Evolutionary conservation across 768 basidiomycete species (phyloP), one percentile per base, ranked within the genome.

Genomic region (Suillus paluster): DNA sequence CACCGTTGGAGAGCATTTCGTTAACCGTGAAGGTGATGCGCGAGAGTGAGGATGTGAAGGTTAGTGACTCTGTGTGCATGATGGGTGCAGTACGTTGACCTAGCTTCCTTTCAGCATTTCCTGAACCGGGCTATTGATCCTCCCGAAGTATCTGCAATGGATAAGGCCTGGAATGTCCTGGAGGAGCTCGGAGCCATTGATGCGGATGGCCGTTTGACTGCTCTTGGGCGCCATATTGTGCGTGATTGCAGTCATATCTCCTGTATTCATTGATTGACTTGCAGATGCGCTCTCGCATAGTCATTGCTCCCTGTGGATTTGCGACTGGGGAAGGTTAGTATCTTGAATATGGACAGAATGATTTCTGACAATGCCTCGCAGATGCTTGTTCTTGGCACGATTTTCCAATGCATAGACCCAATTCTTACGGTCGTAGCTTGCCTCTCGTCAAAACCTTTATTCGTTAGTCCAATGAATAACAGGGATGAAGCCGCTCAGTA

Each of bases 371-470:
- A 42, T 36, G 33, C 19, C 34, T 4, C 45, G n/a, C 62, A 92
- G 91, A 96, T 98, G 91, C 84, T 98, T 25, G 84, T 97, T 8
- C 79, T 97, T 0, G 94, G 86, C 0, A 84, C 88, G 6, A 83
- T 96, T 50, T 95, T 98, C 78, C 84, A 84, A 66, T 96, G 94
- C 66, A 76, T 97, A 10, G 88, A 86, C 58, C 92, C 94, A 2
- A 81, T 93, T 14, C 79, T 96, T 34, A 94, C 92, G 2, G 84
- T 96, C 38, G 90, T 88, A 0, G 94, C 95, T 19, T 81, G 86
- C 62, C 76, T 98, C 39, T 96, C 95, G 2, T 91, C 90, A 5
- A 98, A 96, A 69, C 90, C 95, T 0, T 74, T 98, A 53, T 98
- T 97, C 75, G 66, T 86, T 14, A 92, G 77, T 63, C 93, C 95